phyloP scores from a whole-genome alignment of 192 early-diverging fungal species.

The Gaertneriomyces sp. region DNA sequence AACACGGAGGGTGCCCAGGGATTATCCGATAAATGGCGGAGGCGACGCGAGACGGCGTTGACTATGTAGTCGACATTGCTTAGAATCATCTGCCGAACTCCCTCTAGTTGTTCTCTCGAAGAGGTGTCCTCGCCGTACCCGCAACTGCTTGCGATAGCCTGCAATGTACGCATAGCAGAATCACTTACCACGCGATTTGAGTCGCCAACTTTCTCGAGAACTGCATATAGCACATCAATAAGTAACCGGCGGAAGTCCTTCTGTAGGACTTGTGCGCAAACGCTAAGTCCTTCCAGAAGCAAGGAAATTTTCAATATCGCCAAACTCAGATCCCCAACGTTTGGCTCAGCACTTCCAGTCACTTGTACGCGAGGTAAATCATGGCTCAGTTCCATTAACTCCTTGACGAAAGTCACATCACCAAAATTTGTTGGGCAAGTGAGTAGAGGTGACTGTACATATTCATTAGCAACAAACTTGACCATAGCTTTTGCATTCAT shows the following conservation, averaged over 20 bases:
- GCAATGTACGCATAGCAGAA: conserved; percentile 13
- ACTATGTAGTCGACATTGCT: conserved; percentile 42
- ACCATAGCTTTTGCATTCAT: conserved; percentile 2
- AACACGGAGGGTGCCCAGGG: conserved; percentile 34
- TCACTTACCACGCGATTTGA: conserved; percentile 26
- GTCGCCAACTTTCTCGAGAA: conserved; percentile 37
- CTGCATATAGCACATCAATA: conserved; percentile 34
- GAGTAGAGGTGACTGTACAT: conserved; percentile 10
- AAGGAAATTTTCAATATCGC: conserved; percentile 26
- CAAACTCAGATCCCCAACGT: conserved; percentile 19
- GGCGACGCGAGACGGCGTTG: conserved; percentile 27
- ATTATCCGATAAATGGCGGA: conserved; percentile 29
- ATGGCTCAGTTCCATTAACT: neutral
- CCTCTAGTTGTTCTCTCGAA: neutral
- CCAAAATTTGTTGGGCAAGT: conserved; percentile 10
- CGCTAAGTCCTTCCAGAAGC: conserved; percentile 30
- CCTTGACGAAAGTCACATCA: conserved; percentile 4
- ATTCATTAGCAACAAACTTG: conserved; percentile 14
- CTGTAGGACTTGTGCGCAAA: conserved; percentile 14
- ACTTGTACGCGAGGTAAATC: neutral
- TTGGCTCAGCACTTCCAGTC: neutral
- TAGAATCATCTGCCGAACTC: conserved; percentile 18
- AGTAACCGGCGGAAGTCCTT: conserved; percentile 25
- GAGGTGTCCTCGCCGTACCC: neutral
- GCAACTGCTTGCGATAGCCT: conserved; percentile 4